Evolutionary conservation across 2,329 filamentous ascomycete species (phyloP), one percentile per base, ranked within the genome.

Genomic region (Neofusicoccum laricinum): DNA sequence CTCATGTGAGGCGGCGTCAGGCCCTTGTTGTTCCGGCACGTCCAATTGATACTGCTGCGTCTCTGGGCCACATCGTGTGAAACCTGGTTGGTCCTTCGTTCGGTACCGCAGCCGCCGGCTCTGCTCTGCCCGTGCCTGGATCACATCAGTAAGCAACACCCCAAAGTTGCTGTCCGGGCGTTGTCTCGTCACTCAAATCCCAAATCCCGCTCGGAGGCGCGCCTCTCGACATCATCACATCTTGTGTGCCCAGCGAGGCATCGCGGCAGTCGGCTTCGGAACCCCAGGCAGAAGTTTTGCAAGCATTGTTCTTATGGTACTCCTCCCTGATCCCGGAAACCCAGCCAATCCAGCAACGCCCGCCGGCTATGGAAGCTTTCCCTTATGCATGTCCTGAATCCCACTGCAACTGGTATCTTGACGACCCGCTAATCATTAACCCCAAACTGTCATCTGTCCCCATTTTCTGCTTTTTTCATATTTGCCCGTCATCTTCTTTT

Each of bases 281-380:
- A 36, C 25, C 46, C 61, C 25, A 53, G 61, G 61, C 61, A 63
- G 48, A 55, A 61, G 25, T 49, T 57, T 40, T 55, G 50, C 50
- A 64, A 64, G 62, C 62, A 64, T 64, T 57, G 45, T 57, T 57
- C 51, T 64, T 57, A 48, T 57, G 40, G 50, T 64, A 64, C 62
- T 64, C 62, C 61, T 63, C 17, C 62, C 32, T 41, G 49, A 58
- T 49, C 43, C 62, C 62, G 50, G 62, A 64, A 46, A 64, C 51
- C 50, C 34, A 53, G 62, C 50, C 58, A 50, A 64, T 58, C 62
- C 62, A 38, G 30, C 50, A 64, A 64, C 62, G 62, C 62, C 50
- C 30, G 62, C 62, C 51, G 62, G 50, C 62, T 58, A 64, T 58
- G 62, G 62, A 64, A 64, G 50, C 62, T 57, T 57, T 64, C 45